Base-by-base conservation (phyloP, 140 eudicot species). In the Ambrosia hybrid region DNA sequence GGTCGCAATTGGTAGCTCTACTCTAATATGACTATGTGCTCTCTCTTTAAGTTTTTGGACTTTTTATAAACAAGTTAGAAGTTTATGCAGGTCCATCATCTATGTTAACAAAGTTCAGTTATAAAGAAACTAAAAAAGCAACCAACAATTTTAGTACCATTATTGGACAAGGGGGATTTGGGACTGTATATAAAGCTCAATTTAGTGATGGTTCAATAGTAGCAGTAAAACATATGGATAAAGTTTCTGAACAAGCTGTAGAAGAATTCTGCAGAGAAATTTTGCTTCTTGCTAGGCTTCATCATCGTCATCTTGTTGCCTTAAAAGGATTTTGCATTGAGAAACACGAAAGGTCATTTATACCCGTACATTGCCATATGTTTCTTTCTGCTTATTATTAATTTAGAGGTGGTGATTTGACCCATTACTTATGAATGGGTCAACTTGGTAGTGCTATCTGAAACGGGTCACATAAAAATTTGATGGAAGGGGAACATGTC, bases 271-370 rank as follows among this genome's bases (percentile, higher is more conserved):
- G 96, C 83, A 83, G 85, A 77, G 99, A 94, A 79, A 80, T 94
- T 70, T 94, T 90, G 83, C 96, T 91, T 73, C 95, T 94, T 81
- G 97, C 97, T 73, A 90, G 97, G 73, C 84, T 94, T 59, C 99
- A 94, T 83, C 99, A 94, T 75, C 96, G 99, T 6, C 99, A 90
- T 85, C 97, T 94, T 78, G 99, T 91, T 80, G 79, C 99, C 75
- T 85, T 94, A 61, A 84, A 87, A 84, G 99, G 99, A 17, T 94
- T 88, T 78, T 94, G 99, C 82, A 81, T 88, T 52, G 82, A 88
- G 75, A 94, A 80, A 75, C 90, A 80, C n/a, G 95, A 91, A 79
- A 90, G 99, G 99, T 94, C 52, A 49, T 48, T 58, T 52, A 37
- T n/a, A 41, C 58, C 39, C 38, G 13, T 67, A 58, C 36, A 53